These are phyloP conservation scores for Saccharomycopsis capsularis DNA, from an alignment of 805 yeast species.

Conservation along the genomic window DNA sequence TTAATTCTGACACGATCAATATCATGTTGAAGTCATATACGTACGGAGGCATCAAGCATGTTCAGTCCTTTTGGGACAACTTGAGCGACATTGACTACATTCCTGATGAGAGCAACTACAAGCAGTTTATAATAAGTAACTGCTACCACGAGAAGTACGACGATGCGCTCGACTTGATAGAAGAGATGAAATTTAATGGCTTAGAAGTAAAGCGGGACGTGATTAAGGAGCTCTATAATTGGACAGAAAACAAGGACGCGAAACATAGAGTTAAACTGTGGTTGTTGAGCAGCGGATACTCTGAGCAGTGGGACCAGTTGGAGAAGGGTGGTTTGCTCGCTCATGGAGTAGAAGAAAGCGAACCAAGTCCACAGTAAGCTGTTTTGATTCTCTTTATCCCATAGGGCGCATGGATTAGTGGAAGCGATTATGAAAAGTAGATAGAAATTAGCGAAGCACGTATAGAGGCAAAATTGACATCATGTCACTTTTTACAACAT, in stretches of 20 bases:
- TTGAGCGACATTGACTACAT: conserved; percentile 40
- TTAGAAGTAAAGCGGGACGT: conserved; percentile 37
- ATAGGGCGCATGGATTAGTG: too few species aligned
- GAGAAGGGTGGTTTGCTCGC: conserved; percentile 23
- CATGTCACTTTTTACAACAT: too few species aligned
- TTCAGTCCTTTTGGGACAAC: conserved; percentile 52
- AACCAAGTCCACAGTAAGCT: too few species aligned
- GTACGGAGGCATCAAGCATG: conserved; percentile 43
- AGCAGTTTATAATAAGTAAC: conserved; percentile 59
- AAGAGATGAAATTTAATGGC: conserved; percentile 41
- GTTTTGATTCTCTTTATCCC: too few species aligned
- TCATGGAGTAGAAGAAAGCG: background rate
- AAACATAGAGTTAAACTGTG: conserved; percentile 20
- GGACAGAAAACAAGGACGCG: conserved; percentile 24
- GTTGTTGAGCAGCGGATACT: conserved; percentile 33
- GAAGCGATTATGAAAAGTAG: too few species aligned
- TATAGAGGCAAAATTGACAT: too few species aligned
- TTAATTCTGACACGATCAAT: conserved; percentile 41
- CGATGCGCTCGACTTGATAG: conserved; percentile 46
- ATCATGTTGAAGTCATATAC: conserved; percentile 59
- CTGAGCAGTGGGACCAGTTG: conserved; percentile 33
- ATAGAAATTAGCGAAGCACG: too few species aligned
- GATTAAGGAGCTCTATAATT: conserved; percentile 39
- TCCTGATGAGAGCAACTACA: conserved; percentile 46
- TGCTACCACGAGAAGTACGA: conserved; percentile 56